Evolutionary conservation across 2,329 filamentous ascomycete genomes (phyloP), one percentile per base, ranked within the genome.

Genomic region (Aureobasidium melanogenum): DNA sequence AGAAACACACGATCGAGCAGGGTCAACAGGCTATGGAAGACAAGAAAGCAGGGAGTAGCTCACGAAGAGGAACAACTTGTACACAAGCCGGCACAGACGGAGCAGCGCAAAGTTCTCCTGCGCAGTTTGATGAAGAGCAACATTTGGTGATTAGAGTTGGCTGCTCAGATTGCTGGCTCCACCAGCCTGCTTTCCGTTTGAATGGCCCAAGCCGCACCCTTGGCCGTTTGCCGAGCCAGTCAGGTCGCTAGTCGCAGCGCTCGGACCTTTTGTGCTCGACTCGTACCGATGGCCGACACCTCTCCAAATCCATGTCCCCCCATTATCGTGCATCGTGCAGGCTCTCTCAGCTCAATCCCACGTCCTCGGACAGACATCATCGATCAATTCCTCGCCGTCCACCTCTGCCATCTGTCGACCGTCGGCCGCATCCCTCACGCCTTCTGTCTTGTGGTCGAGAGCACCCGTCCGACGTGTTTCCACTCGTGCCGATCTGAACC

Each of bases 81-180:
- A 51, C 3, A 22, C 8, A 22, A 14, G 28, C 12, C 17, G 26
- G 38, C 55, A 47, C 32, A 41, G 44, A 30, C 34, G 44, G 24
- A 12, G 7, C 22, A 24, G 44, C 10, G 32, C 32, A 59, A 44
- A 34, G 9, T 19, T 19, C 43, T 32, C 14, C 28, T 30, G 15
- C 9, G 38, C n/a, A 19, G 56, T 48, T 59, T 50, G 56, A 59
- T 59, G 56, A 59, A 50, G 56, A 59, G 36, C 56, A 50, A 50
- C 43, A 59, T 50, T 57, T 57, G 36, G 51, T 57, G 54, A 46
- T 34, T 58, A 58, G 56, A 59, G 56, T 59, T 59, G 46, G 44
- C 19, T 44, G 22, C 32, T 39, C 26, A 59, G 44, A 39, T 51
- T 51, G 48, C 48, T 36, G 14, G 48, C 47, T 51, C 48, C 48